Percentiles rank a stretch among this genome's conserved stretches.
phyloP scores from a whole-genome alignment of 768 basidiomycete species.

The Boletus barrowsii region DNA sequence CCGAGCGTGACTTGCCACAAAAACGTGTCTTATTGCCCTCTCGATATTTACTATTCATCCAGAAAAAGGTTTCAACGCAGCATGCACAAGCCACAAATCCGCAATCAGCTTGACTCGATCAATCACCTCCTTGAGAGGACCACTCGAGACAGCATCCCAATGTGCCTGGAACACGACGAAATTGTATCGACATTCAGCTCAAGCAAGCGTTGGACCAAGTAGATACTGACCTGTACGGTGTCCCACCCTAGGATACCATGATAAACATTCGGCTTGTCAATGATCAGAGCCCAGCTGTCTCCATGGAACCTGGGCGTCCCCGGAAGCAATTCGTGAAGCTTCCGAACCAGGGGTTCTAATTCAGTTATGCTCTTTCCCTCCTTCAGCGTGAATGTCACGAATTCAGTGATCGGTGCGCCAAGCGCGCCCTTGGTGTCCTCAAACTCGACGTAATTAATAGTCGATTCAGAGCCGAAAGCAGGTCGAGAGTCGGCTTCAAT shows the following conservation, averaged over 20 bases:
- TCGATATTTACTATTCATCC: not conserved
- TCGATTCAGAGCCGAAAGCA: slow-evolving; percentile 20
- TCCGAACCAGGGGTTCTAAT: slow-evolving; percentile 20
- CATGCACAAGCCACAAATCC: slow-evolving; percentile 32
- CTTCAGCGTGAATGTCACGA: slow-evolving; percentile 33
- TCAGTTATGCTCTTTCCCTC: slow-evolving; percentile 17
- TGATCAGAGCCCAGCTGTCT: slow-evolving; percentile 27
- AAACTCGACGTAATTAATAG: slow-evolving; percentile 19
- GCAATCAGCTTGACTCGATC: slow-evolving; percentile 27
- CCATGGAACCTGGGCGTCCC: slow-evolving; percentile 27
- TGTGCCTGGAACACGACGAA: slow-evolving; percentile 29
- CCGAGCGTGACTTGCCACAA: not conserved
- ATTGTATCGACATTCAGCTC: not conserved
- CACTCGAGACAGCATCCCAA: slow-evolving; percentile 30
- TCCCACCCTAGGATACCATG: slow-evolving; percentile 38
- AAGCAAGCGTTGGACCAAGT: not conserved
- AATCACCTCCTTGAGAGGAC: slow-evolving; percentile 27
- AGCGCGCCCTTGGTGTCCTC: slow-evolving; percentile 18
- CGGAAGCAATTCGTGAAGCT: slow-evolving; percentile 19
- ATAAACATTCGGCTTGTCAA: slow-evolving; percentile 17
- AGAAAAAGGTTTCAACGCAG: slow-evolving; percentile 16
- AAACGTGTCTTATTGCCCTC: slow-evolving; percentile 4
- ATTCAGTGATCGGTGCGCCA: slow-evolving; percentile 31
- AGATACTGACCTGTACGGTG: slow-evolving; percentile 28
- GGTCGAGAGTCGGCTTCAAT: slow-evolving; percentile 2